These are phyloP conservation scores for Neocatenulostroma microsporum DNA, from an alignment of 2,329 filamentous ascomycete species.

Conservation along the genomic window DNA sequence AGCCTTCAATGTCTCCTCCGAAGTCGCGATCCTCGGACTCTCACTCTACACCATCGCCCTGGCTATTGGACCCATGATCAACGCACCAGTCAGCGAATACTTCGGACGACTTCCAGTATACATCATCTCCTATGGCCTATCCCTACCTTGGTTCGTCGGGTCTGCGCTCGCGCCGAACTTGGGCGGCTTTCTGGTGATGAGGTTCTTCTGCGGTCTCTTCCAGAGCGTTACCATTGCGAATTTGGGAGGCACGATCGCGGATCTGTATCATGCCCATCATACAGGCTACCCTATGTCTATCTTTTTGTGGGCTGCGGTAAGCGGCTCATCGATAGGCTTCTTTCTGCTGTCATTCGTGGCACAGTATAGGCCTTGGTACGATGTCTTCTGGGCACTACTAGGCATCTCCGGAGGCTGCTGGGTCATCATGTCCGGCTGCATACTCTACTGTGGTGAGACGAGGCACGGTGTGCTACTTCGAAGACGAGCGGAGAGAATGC, in stretches of 20 bases:
- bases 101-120: slow-evolving; percentile 12
- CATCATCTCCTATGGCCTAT: slow-evolving; percentile 32
- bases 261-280: slow-evolving; percentile 40
- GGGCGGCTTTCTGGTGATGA: slow-evolving; percentile 34
- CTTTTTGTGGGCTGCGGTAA: slow-evolving; percentile 38
- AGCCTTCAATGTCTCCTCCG: slow-evolving; percentile 35
- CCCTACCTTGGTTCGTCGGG: slow-evolving; percentile 36
- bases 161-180: slow-evolving; percentile 37
- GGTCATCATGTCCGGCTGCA: slow-evolving; percentile 4
- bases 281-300: slow-evolving; percentile 35
- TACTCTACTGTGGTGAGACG: slow-evolving; percentile 7
- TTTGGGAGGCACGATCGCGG: slow-evolving; percentile 36
- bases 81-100: slow-evolving; percentile 11
- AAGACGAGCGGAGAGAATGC: not conserved
- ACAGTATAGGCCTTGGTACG: slow-evolving; percentile 9
- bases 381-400: slow-evolving; percentile 12
- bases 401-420: slow-evolving; percentile 10
- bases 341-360: slow-evolving; percentile 34
- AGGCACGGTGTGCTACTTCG: not conserved
- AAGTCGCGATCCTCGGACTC: slow-evolving; percentile 38
- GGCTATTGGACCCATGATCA: slow-evolving; percentile 26
- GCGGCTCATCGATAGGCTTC: slow-evolving; percentile 34
- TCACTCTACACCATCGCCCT: slow-evolving; percentile 39
- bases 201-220: slow-evolving; percentile 38
- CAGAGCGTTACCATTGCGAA: slow-evolving; percentile 34